Conservation (phyloP, 2,329 filamentous ascomycete species). For the Hymenoscyphus fraxineus region DNA sequence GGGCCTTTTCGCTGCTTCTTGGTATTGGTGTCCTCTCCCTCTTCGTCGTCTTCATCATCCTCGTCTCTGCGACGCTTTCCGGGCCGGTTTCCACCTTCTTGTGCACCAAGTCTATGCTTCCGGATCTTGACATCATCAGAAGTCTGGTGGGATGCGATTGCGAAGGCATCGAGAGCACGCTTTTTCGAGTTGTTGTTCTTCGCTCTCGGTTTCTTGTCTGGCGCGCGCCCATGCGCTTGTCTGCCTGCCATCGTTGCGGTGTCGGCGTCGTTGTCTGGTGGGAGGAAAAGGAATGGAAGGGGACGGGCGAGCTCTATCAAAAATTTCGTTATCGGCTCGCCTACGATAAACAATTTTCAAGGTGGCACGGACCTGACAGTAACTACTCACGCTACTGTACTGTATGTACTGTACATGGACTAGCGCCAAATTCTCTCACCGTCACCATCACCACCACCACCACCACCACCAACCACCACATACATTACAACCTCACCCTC, state of each 20-base stretch:
- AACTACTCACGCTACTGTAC: no score
- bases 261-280: conserved; percentile 10
- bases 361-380: conserved; percentile 14
- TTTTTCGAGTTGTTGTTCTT: conserved; percentile 46
- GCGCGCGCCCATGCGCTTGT: conserved; percentile 35
- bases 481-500: neutral
- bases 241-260: conserved; percentile 34
- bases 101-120: conserved; percentile 54
- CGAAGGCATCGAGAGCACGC: conserved; percentile 50
- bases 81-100: conserved; percentile 41
- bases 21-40: conserved; percentile 37
- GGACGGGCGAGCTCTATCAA: conserved; percentile 12
- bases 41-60: conserved; percentile 43
- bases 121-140: conserved; percentile 51
- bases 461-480: neutral
- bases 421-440: conserved; percentile 18
- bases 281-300: neutral
- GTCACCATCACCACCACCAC: neutral
- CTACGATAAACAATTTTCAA: conserved; percentile 23
- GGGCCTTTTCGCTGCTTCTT: conserved; percentile 33
- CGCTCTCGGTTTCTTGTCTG: conserved; percentile 35
- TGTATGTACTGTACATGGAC: conserved; percentile 14
- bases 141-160: conserved; percentile 58
- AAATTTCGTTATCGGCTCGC: conserved; percentile 20
- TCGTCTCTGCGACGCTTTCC: conserved; percentile 39